Base-by-base conservation (phyloP, 257 asterid genomes). In the Solanum pimpinellifolium region DNA sequence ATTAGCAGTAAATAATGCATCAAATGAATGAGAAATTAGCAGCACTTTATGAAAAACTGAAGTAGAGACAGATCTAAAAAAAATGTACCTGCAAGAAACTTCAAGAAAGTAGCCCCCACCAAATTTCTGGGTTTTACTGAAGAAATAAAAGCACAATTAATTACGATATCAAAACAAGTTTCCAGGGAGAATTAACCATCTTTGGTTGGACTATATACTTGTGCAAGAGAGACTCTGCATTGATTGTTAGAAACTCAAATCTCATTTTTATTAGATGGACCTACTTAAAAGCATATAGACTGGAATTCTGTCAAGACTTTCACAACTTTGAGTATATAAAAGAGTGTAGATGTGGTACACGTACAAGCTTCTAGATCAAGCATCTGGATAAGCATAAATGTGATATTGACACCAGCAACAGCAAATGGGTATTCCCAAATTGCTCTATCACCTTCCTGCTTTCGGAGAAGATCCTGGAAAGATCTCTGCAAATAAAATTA, bases 351-450 rank as follows among this genome's bases (percentile, higher is more conserved):
- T 15, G 65, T 20, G 83, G 56, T 20, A 68, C 75, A 83, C 39
- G 72, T 89, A 96, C 99, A 96, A 90, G 99, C 98, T 94, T 95
- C 99, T 87, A 96, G 95, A 91, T 97, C 99, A 88, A 97, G 99
- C 98, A 97, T 97, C 95, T 97, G 99, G 90, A 96, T 97, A 84
- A 97, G 96, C 99, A 97, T 97, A 91, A 96, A 97, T 68, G 99
- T 95, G 92, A 97, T 95, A 91, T 96, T 97, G 87, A 97, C 99
- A 80, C 99, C 99, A 86, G 99, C 99, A 78, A 97, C 99, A 90
- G 99, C 99, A 90, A 97, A 97, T 47, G 99, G 99, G 90, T 97
- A 97, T 88, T 97, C 99, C 99, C 99, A 97, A 90, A 93, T 52
- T 72, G 98, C 98, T 52, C 99, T 90, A 74, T 97, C 95, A 89